A percentile compares a stretch with the other conserved stretches of the same genome.
phyloP scores from a whole-genome alignment of 768 basidiomycete species.

The Pholiota conissans region DNA sequence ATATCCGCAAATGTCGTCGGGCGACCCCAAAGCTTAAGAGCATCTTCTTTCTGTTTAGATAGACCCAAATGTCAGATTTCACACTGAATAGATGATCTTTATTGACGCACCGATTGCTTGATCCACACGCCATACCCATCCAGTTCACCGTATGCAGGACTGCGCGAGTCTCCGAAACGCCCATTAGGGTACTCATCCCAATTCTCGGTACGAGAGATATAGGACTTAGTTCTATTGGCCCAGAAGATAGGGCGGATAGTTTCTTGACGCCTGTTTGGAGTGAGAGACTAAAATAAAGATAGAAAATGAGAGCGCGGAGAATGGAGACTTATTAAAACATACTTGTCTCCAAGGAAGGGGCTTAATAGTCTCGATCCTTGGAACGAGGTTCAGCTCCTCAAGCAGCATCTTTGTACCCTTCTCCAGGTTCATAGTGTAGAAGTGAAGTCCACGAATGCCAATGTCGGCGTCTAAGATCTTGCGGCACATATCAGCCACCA shows the following conservation, averaged over 20 bases:
- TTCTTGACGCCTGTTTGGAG: conserved; percentile 87
- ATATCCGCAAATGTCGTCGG: conserved; percentile 71
- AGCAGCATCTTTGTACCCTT: conserved; percentile 94
- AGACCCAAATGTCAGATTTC: not conserved
- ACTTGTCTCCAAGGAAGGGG: conserved; percentile 98
- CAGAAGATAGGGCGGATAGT: conserved; percentile 98
- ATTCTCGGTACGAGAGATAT: conserved; percentile 93
- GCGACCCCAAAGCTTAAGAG: conserved; percentile 83
- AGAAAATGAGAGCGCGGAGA: conserved; percentile 2
- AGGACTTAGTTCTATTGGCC: conserved; percentile 95
- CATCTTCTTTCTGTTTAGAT: conserved; percentile 73
- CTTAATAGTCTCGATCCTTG: conserved; percentile 87
- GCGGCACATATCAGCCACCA: conserved; percentile 94
- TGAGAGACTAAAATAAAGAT: conserved; percentile 66
- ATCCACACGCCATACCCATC: conserved; percentile 95
- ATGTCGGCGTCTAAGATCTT: conserved; percentile 77
- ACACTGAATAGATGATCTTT: too few relatives aligned
- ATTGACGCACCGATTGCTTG: conserved; percentile 70
- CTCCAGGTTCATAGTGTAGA: conserved; percentile 98
- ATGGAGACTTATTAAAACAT: conserved; percentile 15
- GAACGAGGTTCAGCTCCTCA: conserved; percentile 87
- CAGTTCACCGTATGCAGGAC: conserved; percentile 97
- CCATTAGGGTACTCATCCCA: conserved; percentile 99
- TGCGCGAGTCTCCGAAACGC: conserved; percentile 95
- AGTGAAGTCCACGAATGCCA: conserved; percentile 88